Base-by-base conservation (phyloP, 129 eudicot species). In the Centrapalus pauciflorus region DNA sequence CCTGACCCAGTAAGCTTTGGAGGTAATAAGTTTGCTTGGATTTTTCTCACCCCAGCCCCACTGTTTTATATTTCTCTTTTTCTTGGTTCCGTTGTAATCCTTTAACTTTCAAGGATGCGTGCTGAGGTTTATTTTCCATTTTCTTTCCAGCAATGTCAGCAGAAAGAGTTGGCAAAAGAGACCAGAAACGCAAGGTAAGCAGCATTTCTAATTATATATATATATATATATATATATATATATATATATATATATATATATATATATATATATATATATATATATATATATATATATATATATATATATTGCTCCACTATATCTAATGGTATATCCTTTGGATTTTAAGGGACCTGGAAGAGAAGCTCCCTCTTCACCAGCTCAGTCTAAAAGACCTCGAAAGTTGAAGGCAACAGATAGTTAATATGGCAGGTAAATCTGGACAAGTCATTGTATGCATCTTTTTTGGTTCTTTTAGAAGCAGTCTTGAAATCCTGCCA, bases 351-450 rank as follows among this genome's bases (percentile, higher is more conserved):
- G 75, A 8, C 90, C 94, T 16, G 96, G 94, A 73, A 85, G 95
- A 77, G 98, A 88, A 27, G 88, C 95, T 59, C 90, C 98, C 40
- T 85, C 98, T 25, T 91, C 98, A 30, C 96, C 98, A 14, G 88
- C 96, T 43, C 88, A 84, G 78, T 83, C 95, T 23, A 79, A 91
- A 73, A 85, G 98, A 79, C 94, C 98, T 35, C 84, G 98, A 12
- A 91, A 91, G 80, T 72, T 77, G 48, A 84, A 90, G 83, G 74
- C 82, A 66, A 78, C 93, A 56, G 97, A 90, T 71, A 79, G 80
- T 71, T 81, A 68, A 80, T 29, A 59, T 67, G 46, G 51, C 60
- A 23, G 77, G 81, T 76, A 30, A 37, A 24, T 61, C 41, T 34
- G 12, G 9, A 14, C 32, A 30, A 56, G 20, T 29, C 4, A 10